Evolutionary conservation across 345 rosid genomes (phyloP).

Genomic region (Salix suchowensis): DNA sequence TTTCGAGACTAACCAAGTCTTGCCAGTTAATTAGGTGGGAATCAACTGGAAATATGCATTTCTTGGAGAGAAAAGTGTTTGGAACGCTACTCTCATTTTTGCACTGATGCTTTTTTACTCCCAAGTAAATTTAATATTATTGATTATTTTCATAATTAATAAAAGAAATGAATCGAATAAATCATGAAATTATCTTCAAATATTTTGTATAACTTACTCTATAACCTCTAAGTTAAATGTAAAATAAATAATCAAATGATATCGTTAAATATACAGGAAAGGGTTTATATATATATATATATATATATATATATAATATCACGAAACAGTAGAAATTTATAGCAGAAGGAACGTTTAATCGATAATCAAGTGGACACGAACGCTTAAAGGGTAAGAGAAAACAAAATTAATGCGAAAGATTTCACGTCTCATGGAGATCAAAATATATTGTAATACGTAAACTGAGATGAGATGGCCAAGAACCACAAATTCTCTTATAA

Average conservation of each 20-base stretch:
- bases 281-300: no score
- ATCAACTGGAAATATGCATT: not conserved
- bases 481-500: not conserved
- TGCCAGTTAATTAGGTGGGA: not conserved
- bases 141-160: no score
- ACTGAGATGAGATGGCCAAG: no score
- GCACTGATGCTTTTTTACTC: not conserved
- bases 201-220: no score
- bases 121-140: not conserved
- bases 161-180: no score
- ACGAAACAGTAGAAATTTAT: no score
- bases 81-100: not conserved
- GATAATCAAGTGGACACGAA: not conserved
- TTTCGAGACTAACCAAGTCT: not conserved
- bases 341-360: not conserved
- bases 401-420: not conserved
- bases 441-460: no score
- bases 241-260: no score
- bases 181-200: no score
- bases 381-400: not conserved
- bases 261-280: no score
- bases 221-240: no score
- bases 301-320: no score
- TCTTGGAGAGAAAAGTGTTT: not conserved
- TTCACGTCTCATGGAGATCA: not conserved